Evolutionary conservation across 495 filamentous ascomycete genomes (phyloP), one percentile per base, ranked within the genome.

Genomic region (Penicillium desertorum): DNA sequence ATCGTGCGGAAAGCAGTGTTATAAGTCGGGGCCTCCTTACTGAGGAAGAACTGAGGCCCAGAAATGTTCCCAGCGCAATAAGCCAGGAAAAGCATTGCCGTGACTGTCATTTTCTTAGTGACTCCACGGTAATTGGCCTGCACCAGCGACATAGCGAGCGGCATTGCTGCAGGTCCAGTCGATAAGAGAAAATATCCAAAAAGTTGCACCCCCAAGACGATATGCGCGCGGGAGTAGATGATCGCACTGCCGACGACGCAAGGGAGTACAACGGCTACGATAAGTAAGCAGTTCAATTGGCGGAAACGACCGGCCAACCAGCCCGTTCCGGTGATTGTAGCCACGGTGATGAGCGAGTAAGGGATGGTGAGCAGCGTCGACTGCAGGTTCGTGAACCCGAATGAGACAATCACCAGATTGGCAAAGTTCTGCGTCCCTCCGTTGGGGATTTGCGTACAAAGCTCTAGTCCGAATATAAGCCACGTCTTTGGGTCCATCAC

Each of bases 101-200:
- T 78, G 39, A 81, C 67, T 0, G 77, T 74, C 56, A 77, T 77
- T 60, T 88, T 88, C 69, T 88, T 88, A 4, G 85, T 87, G 62
- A 85, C 86, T 14, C 85, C 85, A 2, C 82, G 81, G 19, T 86
- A 81, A 56, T 88, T 87, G 7, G 77, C 79, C 4, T 76, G 76
- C 12, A 85, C 79, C 2, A 86, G 67, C 1, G 79, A 79, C 52
- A 87, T 72, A 0, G 82, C 59, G 12, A 82, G 76, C 0, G 85
- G 84, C 65, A 87, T 80, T 6, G 79, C 79, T 4, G 80, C 80
- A 0, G 84, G 75, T 1, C 71, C 70, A 4, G 79, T 76, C 44
- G 82, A 76, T 1, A 81, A 76, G 0, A 86, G 63, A 57, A 86
- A 87, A 64, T 82, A 86, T 1, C 80, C 83, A 8, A 77, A 78